These are phyloP conservation scores for Colletotrichum melonis DNA, from an alignment of 2,329 filamentous ascomycete species.

Conservation along the genomic window DNA sequence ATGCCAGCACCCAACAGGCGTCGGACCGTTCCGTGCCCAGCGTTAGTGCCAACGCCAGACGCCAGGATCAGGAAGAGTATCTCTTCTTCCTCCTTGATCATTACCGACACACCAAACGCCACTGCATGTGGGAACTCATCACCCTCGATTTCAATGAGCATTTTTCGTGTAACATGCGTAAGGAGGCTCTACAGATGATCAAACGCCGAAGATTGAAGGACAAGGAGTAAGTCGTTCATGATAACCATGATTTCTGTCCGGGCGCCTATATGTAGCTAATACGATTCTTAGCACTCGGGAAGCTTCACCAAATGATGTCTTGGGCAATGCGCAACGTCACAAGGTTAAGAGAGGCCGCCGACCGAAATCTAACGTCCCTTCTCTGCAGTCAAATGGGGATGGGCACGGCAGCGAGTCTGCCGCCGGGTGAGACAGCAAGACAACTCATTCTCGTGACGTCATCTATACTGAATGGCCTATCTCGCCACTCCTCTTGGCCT, in stretches of 20 bases:
- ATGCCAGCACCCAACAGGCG: constrained; percentile 21
- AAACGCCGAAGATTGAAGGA: constrained; percentile 33
- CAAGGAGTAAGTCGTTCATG: constrained; percentile 17
- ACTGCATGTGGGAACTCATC: constrained; percentile 35
- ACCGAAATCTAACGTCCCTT: constrained; percentile 15
- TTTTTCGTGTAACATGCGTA: constrained; percentile 32
- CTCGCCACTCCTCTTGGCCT: too few relatives aligned
- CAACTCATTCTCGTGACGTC: neutral
- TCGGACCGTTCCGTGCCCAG: constrained; percentile 32
- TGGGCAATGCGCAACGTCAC: constrained; percentile 2
- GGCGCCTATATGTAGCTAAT: neutral
- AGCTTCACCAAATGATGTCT: constrained; percentile 16
- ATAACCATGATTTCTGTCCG: too few relatives aligned
- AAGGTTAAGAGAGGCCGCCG: constrained; percentile 23
- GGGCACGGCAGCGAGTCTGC: constrained; percentile 9
- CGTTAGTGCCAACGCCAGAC: constrained; percentile 28
- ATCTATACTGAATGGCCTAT: neutral
- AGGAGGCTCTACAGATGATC: constrained; percentile 34
- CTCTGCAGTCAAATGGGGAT: neutral
- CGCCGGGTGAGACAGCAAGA: constrained; percentile 7
- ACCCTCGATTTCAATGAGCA: constrained; percentile 34
- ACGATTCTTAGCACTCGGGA: constrained; percentile 6
- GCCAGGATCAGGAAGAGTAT: constrained; percentile 34
- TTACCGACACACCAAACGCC: constrained; percentile 33
- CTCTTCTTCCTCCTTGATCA: constrained; percentile 33